Base-by-base conservation (phyloP, 2,329 filamentous ascomycete species). In the Paraphoma chrysanthemicola region DNA sequence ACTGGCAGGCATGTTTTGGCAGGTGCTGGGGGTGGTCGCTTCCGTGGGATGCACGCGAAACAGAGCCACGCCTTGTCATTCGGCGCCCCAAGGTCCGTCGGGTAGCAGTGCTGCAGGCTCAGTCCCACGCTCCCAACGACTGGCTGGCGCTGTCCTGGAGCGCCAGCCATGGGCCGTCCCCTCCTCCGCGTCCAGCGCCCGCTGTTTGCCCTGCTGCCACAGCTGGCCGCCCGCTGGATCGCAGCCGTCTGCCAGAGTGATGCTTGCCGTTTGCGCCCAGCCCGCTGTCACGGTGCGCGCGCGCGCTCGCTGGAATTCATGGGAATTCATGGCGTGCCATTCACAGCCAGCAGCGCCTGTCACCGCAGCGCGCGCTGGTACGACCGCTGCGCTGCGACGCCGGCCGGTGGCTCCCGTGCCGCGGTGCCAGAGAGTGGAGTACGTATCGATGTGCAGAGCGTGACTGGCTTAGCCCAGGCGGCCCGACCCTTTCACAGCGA, bases 51-150 rank as follows among this genome's bases (percentile, higher is more conserved):
- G 60, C 60, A 59, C 57, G 60, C 65, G 58, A 67, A 64, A 62
- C 61, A 44, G 31, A 38, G 42, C 33, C 50, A 47, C 54, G 56
- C 53, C 45, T 50, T 68, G 61, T 60, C 51, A 73, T 74, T 71
- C 67, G 72, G 61, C 66, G 72, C 72, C 72, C 58, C 70, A 66
- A 63, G 53, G 57, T 48, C 45, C 59, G 70, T 74, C 71, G 72
- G 73, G 73, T 72, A 71, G 57, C 57, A 62, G 52, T 74, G 71
- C 51, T 53, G 51, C 51, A 53, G 44, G 71, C 72, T 64, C 65
- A 69, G 56, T 56, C 48, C 61, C 56, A 51, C 62, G 51, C 51
- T 23, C 53, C 29, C 42, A 63, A 52, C 60, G 65, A 73, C 66
- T 70, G 70, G 70, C 68, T 69, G 62, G 49, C 53, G 47, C 11